Base-by-base conservation (phyloP, 139 green algal genomes). In the Micromonas commoda region DNA sequence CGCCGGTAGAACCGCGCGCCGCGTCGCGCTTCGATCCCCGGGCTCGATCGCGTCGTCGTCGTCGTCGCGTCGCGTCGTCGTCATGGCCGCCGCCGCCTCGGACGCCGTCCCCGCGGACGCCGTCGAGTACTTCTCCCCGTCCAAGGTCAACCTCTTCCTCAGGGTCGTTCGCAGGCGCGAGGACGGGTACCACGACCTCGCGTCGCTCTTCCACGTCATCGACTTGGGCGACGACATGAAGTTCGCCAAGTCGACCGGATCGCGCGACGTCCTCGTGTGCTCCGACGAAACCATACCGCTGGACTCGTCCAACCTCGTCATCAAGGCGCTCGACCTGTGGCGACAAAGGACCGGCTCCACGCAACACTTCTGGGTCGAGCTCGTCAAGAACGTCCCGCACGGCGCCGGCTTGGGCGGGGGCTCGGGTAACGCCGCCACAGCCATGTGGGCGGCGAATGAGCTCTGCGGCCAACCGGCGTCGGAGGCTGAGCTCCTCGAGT, bases 151-250 rank as follows among this genome's bases (percentile, higher is more conserved):
- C 79, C 73, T 98, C 0, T 99, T 99, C 77, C 82, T 99, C 61
- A 82, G 95, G 0, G 83, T 99, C 3, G 81, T 93, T 9, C 64
- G 86, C 1, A 82, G 91, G 13, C 81, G 95, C 0, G 87, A 93
- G n/a, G 95, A 99, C 79, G 95, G 95, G 6, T 99, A 91, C 77
- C 95, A 99, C 81, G 94, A 99, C 75, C 82, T 99, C 65, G 95
- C 95, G 6, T 97, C 91, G 1, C 86, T 99, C 0, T 99, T 85
- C 38, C 86, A 96, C 88, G 91, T 95, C 0, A 97, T 99, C 77
- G 93, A 97, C 83, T 82, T 98, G 28, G 94, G 95, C 0, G 95
- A 99, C 79, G 78, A 84, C 34, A 92, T 99, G 89, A 83, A 84
- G 31, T 93, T 98, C 60, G 82, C 77, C 37, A 78, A 54, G 29